A percentile compares a stretch with the other conserved stretches of the same genome.
These are phyloP conservation scores for Debaryomyces robertsiae DNA, from an alignment of 1,139 yeast genomes.

Conservation along the genomic window DNA sequence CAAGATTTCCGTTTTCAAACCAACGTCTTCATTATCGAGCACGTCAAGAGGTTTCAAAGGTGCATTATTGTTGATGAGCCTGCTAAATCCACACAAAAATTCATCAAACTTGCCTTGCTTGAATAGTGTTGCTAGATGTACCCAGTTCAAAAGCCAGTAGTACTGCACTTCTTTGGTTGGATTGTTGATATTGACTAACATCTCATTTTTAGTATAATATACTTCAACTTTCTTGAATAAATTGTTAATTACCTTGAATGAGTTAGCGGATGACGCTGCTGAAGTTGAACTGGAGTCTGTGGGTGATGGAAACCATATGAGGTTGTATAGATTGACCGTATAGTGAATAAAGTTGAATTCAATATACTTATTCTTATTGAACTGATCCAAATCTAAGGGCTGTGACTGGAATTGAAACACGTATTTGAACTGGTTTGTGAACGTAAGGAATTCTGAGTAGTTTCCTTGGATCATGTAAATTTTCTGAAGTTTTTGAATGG, in stretches of 20 bases:
- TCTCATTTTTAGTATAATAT: conserved; percentile 28
- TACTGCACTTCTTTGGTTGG: conserved; percentile 22
- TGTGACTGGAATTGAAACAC: conserved; percentile 28
- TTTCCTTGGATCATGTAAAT: conserved; percentile 21
- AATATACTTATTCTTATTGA: conserved; percentile 26
- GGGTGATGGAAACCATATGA: conserved; percentile 23
- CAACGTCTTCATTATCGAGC: conserved; percentile 10
- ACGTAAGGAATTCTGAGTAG: conserved; percentile 23
- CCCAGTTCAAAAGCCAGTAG: conserved; percentile 26
- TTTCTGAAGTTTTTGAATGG: conserved; percentile 13
- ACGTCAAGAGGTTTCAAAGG: conserved; percentile 11
- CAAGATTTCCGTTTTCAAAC: conserved; percentile 25
- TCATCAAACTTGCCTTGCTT: conserved; percentile 28
- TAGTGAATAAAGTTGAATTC: conserved; percentile 32
- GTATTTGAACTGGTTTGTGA: conserved; percentile 22
- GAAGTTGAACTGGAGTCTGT: conserved; percentile 3
- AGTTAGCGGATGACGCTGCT: conserved; percentile 4
- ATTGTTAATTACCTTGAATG: conserved; percentile 21
- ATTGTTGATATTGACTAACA: conserved; percentile 14
- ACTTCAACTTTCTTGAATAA: conserved; percentile 23
- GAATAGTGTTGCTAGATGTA: conserved; percentile 27
- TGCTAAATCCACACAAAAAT: conserved; percentile 26
- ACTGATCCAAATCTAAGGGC: conserved; percentile 23
- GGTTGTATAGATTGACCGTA: conserved; percentile 22
- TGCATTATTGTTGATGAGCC: conserved; percentile 16